These are phyloP conservation scores for Fraxinus albicans DNA, from an alignment of 305 asterid genomes.

Conservation along the genomic window DNA sequence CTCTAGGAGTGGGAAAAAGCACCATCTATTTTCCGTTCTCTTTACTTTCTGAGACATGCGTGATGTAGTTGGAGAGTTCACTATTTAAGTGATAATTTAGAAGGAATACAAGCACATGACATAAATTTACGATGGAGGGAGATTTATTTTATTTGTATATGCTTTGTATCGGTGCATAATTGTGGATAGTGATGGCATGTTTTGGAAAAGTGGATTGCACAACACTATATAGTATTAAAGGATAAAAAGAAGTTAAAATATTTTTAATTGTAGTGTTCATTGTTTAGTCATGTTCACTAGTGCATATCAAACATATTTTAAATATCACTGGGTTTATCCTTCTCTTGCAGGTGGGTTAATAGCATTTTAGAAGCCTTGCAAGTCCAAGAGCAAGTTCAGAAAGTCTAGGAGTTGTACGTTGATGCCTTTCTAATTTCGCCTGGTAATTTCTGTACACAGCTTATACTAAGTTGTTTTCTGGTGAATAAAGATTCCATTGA, in stretches of 20 bases:
- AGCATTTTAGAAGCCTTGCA: slow-evolving; percentile 60
- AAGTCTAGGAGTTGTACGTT: slow-evolving; percentile 19
- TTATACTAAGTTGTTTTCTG: not conserved
- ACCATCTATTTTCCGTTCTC: not conserved
- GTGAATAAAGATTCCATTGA: not conserved
- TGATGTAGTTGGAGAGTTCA: not conserved
- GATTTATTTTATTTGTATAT: not conserved
- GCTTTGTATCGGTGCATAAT: not conserved
- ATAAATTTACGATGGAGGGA: not conserved
- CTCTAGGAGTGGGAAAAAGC: not conserved
- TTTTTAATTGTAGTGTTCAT: not conserved
- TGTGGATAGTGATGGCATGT: not conserved
- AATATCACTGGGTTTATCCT: not conserved
- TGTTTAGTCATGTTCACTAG: not conserved
- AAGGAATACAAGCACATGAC: not conserved
- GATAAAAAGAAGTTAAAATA: not conserved
- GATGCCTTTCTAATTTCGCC: not conserved
- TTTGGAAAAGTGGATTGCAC: not conserved
- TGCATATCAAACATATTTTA: not conserved
- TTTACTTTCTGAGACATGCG: not conserved
- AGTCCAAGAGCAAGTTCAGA: slow-evolving; percentile 46
- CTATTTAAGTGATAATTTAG: not conserved
- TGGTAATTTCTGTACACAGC: slow-evolving; percentile 8
- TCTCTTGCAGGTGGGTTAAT: slow-evolving; percentile 58
- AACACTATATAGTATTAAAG: not conserved